A percentile compares a stretch with the other conserved stretches of the same genome.
phyloP scores from a whole-genome alignment of 345 rosid genomes.

The Populus alba region DNA sequence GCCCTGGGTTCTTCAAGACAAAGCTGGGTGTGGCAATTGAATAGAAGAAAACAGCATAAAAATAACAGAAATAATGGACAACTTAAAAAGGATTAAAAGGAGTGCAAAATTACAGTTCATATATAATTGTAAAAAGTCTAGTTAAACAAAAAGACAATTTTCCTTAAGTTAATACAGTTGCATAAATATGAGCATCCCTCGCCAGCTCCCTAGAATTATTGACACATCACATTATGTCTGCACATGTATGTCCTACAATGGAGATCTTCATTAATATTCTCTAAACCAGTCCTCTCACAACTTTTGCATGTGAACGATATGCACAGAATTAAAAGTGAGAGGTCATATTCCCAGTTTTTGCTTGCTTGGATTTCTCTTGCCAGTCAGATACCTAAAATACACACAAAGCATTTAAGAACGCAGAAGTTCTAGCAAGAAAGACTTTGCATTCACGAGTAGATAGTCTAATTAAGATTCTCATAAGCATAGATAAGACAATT shows the following conservation, averaged over 20 bases:
- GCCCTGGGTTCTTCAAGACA: no score
- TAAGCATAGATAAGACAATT: not conserved
- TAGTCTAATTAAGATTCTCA: not conserved
- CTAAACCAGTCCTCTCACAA: not conserved
- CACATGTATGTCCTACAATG: not conserved
- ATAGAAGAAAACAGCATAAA: not conserved
- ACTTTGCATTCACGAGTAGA: not conserved
- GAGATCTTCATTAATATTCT: not conserved
- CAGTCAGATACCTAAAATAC: not conserved
- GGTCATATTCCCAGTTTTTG: not conserved
- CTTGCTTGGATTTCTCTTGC: not conserved
- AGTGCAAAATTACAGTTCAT: not conserved
- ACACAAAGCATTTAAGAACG: not conserved
- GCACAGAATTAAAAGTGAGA: not conserved
- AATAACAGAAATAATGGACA: not conserved
- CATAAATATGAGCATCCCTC: not conserved
- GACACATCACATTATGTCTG: not conserved
- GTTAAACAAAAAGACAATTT: not conserved
- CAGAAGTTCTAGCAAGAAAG: not conserved
- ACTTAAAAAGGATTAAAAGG: not conserved
- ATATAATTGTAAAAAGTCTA: not conserved
- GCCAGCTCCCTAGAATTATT: not conserved
- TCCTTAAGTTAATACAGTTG: not conserved
- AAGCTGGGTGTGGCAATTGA: not conserved
- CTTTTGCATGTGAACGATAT: not conserved